These are phyloP conservation scores for Cryphonectria radicalis DNA, from an alignment of 2,329 filamentous ascomycete species.

Conservation along the genomic window DNA sequence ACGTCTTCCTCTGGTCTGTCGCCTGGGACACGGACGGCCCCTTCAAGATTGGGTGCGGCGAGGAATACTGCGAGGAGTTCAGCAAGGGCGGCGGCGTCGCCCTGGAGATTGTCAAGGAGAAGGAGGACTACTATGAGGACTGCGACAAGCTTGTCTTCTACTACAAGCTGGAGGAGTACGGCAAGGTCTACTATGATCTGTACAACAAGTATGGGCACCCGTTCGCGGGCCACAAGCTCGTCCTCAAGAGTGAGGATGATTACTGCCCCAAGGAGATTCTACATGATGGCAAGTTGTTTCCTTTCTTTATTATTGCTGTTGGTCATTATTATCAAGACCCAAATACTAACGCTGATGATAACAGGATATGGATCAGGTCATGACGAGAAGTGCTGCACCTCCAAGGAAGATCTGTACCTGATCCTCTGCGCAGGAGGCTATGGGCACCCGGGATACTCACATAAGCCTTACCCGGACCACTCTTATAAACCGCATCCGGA, in stretches of 20 bases:
- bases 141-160: constrained; percentile 23
- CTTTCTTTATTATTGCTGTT: background rate
- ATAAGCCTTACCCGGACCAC: too few relatives aligned
- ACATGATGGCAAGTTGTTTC: constrained; percentile 17
- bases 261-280: constrained; percentile 18
- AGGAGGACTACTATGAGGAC: constrained; percentile 16
- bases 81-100: constrained; percentile 20
- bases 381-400: constrained; percentile 22
- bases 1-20: constrained; percentile 26
- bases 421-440: constrained; percentile 19
- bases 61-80: constrained; percentile 23
- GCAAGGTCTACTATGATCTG: constrained; percentile 23
- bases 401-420: constrained; percentile 11
- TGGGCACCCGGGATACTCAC: background rate
- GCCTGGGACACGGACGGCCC: constrained; percentile 24
- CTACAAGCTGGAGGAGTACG: constrained; percentile 20
- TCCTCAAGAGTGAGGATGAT: constrained; percentile 21
- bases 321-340: background rate
- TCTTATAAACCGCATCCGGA: too few relatives aligned
- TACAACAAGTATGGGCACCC: constrained; percentile 24
- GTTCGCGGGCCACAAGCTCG: constrained; percentile 18
- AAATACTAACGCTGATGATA: background rate
- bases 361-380: constrained; percentile 15
- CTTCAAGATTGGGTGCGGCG: constrained; percentile 23
- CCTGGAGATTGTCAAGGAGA: constrained; percentile 21